Evolutionary conservation across 352 stramenopile species (phyloP), one percentile per base, ranked within the genome.

Genomic region (Phytophthora chlamydospora): DNA sequence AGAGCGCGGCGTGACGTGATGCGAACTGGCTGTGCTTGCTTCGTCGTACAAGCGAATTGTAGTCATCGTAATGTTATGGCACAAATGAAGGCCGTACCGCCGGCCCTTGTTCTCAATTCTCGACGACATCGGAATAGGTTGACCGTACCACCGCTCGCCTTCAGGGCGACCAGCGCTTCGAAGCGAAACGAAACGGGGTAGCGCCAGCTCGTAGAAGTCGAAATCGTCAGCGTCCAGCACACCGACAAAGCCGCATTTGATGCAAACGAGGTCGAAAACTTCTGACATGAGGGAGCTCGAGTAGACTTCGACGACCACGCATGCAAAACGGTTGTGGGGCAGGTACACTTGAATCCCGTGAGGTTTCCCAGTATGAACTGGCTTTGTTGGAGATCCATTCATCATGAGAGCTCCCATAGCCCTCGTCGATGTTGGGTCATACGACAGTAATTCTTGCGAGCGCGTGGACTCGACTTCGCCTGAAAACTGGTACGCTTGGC

Each of bases 21-120:
- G 85, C 10, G 83, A 71, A 38, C 88, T 96, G 4, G 88, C 88
- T 16, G 88, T 96, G 52, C 88, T 96, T 2, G 62, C 78, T 67
- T 96, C 88, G 34, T 96, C 88, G 49, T 96, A 95, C 17, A 96
- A 73, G 31, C 88, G 85, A 56, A 96, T 91, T 2, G 88, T 95
- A 29, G 83, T 94, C 79, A 93, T 93, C n/a, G 75, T 77, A 58
- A 92, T 87, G 43, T 85, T 91, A 56, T 96, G 88, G 35, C 88
- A 94, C 43, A 96, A 62, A 51, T 96, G 85, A n/a, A 96, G 62
- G 6, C 88, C 85, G 59, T 90, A 62, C 34, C 78, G 69, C 19
- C 80, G 80, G 3, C 88, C 88, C 57, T 73, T 68, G 40, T 80
- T 83, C 21, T 89, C 80, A 29, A 95, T 58, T 8, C 48, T 79